Evolutionary conservation across 1,139 yeast species (phyloP), one percentile per base, ranked within the genome.

Genomic region (Protomyces inouyei): DNA sequence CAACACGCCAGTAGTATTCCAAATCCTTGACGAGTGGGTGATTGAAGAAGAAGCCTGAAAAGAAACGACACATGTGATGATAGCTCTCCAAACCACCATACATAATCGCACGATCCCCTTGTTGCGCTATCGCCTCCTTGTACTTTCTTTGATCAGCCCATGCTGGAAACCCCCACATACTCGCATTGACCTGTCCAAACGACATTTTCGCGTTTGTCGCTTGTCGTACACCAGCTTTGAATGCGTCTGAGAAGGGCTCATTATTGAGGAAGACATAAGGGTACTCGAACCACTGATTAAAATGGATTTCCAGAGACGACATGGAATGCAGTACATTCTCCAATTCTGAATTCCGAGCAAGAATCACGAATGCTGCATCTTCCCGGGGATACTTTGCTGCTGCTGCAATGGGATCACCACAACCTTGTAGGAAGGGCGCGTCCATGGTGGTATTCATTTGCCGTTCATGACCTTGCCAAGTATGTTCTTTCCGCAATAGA

Each of bases 1-100:
- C 97, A 9, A 92, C 90, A 64, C 97, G 80, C 97, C 97, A 91
- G 76, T 90, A 91, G 95, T 96, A 91, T 67, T 89, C 90, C 67
- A 84, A 80, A 65, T 83, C 79, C 64, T 73, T 78, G 57, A 92
- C 85, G 67, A 87, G 74, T 2, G 86, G 87, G 74, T 77, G 95
- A 68, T 84, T 82, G 77, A 83, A 88, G 73, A 91, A 91, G 68
- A 81, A 79, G 52, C 96, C 95, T 0, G 92, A 83, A 72, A 88
- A 87, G 73, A 85, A 88, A 5, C 95, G 81, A 71, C 86, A 83
- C 86, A 83, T 83, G 70, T 82, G 81, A 69, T 83, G 85, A 73
- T 92, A 92, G 6, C 92, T 83, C 59, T 82, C 85, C 78, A 85
- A 76, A 67, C 84, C 85, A 0, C 97, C 97, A 73, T 92, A 91